Percentiles rank a stretch among this genome's conserved stretches.
phyloP scores from a whole-genome alignment of 2,329 filamentous ascomycete genomes.

The Pseudocercospora vitis region DNA sequence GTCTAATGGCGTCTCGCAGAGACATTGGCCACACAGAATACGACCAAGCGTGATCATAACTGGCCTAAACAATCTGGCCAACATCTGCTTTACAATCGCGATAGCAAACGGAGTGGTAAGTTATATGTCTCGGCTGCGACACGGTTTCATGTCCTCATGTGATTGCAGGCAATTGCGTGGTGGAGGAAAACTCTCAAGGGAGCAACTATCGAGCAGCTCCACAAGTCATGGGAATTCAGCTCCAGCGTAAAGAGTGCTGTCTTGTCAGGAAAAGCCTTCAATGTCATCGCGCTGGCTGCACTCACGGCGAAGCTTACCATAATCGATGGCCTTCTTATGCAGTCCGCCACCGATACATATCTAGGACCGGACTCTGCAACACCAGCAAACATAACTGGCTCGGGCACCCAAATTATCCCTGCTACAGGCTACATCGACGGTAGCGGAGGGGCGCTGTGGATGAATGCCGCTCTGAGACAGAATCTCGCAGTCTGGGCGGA shows the following conservation, averaged over 20 bases:
- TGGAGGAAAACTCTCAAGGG: conserved; percentile 29
- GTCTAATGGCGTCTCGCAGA: neutral
- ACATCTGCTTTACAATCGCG: conserved; percentile 23
- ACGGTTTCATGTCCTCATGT: too few species aligned
- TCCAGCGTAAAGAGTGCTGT: conserved; percentile 23
- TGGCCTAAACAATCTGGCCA: conserved; percentile 24
- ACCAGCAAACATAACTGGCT: neutral
- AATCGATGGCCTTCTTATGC: conserved; percentile 7
- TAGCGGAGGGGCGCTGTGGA: neutral
- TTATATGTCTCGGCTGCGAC: too few species aligned
- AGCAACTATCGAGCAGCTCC: conserved; percentile 28
- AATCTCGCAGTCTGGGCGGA: neutral
- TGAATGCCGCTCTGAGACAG: neutral
- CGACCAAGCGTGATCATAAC: conserved; percentile 21
- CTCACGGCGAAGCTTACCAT: conserved; percentile 25
- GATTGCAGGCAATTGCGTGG: conserved; percentile 32
- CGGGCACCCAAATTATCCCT: neutral
- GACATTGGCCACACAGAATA: conserved; percentile 2
- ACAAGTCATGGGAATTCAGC: conserved; percentile 29
- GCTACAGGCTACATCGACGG: neutral
- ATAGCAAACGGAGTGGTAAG: conserved; percentile 29
- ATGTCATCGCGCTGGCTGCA: conserved; percentile 30
- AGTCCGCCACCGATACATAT: conserved; percentile 1
- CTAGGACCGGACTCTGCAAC: neutral
- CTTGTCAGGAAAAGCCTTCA: conserved; percentile 27